These are phyloP conservation scores for Garcia nutans DNA, from an alignment of 345 rosid species.

Conservation along the genomic window DNA sequence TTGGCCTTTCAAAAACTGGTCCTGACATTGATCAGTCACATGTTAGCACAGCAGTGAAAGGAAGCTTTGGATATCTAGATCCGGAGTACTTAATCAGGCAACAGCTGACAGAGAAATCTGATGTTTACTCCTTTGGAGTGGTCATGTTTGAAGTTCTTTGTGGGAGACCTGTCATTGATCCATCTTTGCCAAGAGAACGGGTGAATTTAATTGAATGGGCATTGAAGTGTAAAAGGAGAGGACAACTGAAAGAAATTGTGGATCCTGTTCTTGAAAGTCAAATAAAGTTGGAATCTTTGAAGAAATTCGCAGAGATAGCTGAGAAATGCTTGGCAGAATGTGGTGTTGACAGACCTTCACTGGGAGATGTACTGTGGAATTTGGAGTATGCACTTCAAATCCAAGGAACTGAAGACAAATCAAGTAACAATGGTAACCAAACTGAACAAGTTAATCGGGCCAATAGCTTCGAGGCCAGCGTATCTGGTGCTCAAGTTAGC, in stretches of 20 bases:
- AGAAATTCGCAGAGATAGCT: slow-evolving; percentile 52
- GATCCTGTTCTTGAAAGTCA: slow-evolving; percentile 47
- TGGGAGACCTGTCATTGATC: slow-evolving; percentile 59
- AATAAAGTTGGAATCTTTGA: slow-evolving; percentile 46
- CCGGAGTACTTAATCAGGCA: slow-evolving; percentile 61
- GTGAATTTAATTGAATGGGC: slow-evolving; percentile 64
- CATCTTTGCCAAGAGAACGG: slow-evolving; percentile 52
- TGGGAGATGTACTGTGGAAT: slow-evolving; percentile 75
- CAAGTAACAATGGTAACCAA: slow-evolving; percentile 1
- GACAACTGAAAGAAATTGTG: slow-evolving; percentile 41
- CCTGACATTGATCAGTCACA: slow-evolving; percentile 67
- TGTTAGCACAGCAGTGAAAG: slow-evolving; percentile 75
- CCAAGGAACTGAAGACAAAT: slow-evolving; percentile 40
- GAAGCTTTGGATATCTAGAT: slow-evolving; percentile 71
- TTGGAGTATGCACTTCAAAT: slow-evolving; percentile 57
- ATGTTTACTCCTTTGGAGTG: slow-evolving; percentile 74
- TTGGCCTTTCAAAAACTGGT: slow-evolving; percentile 66
- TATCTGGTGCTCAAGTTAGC: slow-evolving; percentile 32
- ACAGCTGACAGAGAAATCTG: slow-evolving; percentile 54
- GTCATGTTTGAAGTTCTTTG: slow-evolving; percentile 61
- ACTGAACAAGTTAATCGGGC: slow-evolving; percentile 16
- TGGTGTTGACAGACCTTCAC: slow-evolving; percentile 52
- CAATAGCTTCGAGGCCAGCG: slow-evolving; percentile 26
- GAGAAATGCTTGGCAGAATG: slow-evolving; percentile 57
- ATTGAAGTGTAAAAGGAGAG: slow-evolving; percentile 35